Percentiles rank a stretch among this genome's conserved stretches.
Conservation (phyloP, 1,284 basidiomycete species). For the Bjerkandera adusta region DNA sequence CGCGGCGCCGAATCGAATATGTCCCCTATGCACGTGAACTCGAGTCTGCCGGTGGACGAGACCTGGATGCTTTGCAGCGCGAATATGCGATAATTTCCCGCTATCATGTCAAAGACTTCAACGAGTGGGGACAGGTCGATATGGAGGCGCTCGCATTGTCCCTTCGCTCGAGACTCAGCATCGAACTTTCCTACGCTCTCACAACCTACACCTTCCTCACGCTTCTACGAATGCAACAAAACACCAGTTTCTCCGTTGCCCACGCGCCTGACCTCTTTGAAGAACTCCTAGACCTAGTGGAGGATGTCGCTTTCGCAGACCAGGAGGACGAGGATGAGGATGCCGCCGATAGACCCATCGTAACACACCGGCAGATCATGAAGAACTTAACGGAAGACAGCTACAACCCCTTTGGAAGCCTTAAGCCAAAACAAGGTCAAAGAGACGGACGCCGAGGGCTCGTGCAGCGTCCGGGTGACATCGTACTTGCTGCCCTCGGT, state of each 20-base stretch:
- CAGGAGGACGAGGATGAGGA: conserved; percentile 38
- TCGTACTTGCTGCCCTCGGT: conserved; percentile 73
- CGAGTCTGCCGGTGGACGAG: conserved; percentile 84
- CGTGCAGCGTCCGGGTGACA: conserved; percentile 62
- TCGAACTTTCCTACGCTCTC: conserved; percentile 87
- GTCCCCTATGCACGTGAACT: conserved; percentile 77
- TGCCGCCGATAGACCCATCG: conserved; percentile 35
- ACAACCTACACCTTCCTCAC: conserved; percentile 88
- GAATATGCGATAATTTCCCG: conserved; percentile 52
- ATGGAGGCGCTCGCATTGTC: conserved; percentile 90
- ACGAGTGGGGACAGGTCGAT: conserved; percentile 85
- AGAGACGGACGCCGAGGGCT: conserved; percentile 49
- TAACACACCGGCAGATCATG: conserved; percentile 66
- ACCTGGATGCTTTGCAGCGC: conserved; percentile 69
- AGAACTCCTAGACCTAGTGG: conserved; percentile 85
- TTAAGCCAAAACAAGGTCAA: conserved; percentile 45
- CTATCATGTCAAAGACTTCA: conserved; percentile 64
- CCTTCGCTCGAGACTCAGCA: conserved; percentile 79
- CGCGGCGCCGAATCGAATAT: conserved; percentile 88
- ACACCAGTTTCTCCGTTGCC: conserved; percentile 70
- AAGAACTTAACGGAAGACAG: conserved; percentile 56
- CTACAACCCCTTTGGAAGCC: conserved; percentile 53
- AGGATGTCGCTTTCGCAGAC: conserved; percentile 77
- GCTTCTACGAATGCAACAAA: conserved; percentile 60
- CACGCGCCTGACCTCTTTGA: conserved; percentile 83